Conservation (phyloP, 2,329 filamentous ascomycete species). For the Stachybotrys chlorohalonatus region DNA sequence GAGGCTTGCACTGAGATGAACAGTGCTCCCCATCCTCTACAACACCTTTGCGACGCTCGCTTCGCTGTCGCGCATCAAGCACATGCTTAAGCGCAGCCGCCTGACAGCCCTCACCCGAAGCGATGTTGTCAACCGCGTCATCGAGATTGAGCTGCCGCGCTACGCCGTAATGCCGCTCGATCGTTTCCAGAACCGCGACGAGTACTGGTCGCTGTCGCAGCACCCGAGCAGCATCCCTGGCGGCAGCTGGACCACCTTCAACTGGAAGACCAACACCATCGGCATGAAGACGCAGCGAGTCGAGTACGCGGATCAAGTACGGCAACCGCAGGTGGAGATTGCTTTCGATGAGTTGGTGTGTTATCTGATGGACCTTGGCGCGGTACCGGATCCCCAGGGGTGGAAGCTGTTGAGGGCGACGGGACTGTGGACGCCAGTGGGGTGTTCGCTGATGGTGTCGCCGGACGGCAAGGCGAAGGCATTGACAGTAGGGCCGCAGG, state of each 20-base stretch:
- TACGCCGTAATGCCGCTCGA: conserved; percentile 55
- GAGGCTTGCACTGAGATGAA: background rate
- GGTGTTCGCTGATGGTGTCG: conserved; percentile 45
- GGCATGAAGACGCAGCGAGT: conserved; percentile 54
- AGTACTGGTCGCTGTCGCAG: conserved; percentile 49
- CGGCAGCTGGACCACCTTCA: conserved; percentile 56
- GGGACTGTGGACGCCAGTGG: conserved; percentile 52
- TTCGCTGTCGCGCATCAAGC: conserved; percentile 50
- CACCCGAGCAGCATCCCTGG: conserved; percentile 46
- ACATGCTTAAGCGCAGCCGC: conserved; percentile 46
- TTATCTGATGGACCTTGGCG: conserved; percentile 55
- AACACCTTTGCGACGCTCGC: conserved; percentile 52
- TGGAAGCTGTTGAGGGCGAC: conserved; percentile 48
- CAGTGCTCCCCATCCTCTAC: conserved; percentile 55
- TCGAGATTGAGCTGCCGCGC: conserved; percentile 57
- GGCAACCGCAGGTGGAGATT: conserved; percentile 43
- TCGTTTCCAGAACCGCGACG: conserved; percentile 38
- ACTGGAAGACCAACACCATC: conserved; percentile 56
- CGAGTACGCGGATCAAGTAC: conserved; percentile 49
- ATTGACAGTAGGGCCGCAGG: conserved; percentile 42
- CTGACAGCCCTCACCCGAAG: conserved; percentile 51
- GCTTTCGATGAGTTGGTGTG: conserved; percentile 50
- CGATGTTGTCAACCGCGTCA: conserved; percentile 55
- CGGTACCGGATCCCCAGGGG: conserved; percentile 48
- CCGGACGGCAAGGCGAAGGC: conserved; percentile 40